Evolutionary conservation across 2,329 filamentous ascomycete species (phyloP).

Genomic region (Trichoderma asperellum): DNA sequence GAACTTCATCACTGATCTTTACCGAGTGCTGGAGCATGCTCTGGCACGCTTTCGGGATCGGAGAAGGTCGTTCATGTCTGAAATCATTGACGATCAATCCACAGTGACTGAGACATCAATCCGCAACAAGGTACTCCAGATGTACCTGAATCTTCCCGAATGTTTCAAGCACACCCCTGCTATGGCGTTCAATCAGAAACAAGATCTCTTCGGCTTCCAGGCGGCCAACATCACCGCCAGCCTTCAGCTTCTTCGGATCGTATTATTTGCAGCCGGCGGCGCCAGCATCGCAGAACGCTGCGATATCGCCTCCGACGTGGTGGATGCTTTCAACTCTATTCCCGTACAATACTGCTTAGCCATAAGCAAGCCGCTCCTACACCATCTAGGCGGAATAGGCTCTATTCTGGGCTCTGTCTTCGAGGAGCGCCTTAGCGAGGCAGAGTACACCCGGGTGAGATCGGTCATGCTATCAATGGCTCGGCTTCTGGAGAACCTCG

Average conservation of each 20-base stretch:
- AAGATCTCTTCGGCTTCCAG: slow-evolving; percentile 43
- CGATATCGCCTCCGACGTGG: slow-evolving; percentile 38
- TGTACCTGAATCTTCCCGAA: slow-evolving; percentile 37
- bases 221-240: slow-evolving; percentile 44
- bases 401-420: slow-evolving; percentile 43
- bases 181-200: slow-evolving; percentile 35
- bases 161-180: slow-evolving; percentile 38
- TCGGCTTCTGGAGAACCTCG: slow-evolving; percentile 38
- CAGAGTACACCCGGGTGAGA: slow-evolving; percentile 37
- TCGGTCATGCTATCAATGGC: slow-evolving; percentile 41
- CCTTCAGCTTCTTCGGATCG: slow-evolving; percentile 41
- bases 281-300: slow-evolving; percentile 39
- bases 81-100: slow-evolving; percentile 33
- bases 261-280: slow-evolving; percentile 37
- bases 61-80: slow-evolving; percentile 30
- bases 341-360: slow-evolving; percentile 33
- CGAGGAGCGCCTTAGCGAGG: slow-evolving; percentile 39
- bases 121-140: slow-evolving; percentile 33
- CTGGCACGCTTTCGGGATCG: slow-evolving; percentile 36
- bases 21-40: slow-evolving; percentile 59
- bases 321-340: slow-evolving; percentile 36
- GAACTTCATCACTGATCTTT: slow-evolving; percentile 62
- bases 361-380: slow-evolving; percentile 41
- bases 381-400: slow-evolving; percentile 42
- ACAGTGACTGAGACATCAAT: slow-evolving; percentile 32